These are phyloP conservation scores for Harrya chromipes DNA, from an alignment of 768 basidiomycete species.

Conservation along the genomic window DNA sequence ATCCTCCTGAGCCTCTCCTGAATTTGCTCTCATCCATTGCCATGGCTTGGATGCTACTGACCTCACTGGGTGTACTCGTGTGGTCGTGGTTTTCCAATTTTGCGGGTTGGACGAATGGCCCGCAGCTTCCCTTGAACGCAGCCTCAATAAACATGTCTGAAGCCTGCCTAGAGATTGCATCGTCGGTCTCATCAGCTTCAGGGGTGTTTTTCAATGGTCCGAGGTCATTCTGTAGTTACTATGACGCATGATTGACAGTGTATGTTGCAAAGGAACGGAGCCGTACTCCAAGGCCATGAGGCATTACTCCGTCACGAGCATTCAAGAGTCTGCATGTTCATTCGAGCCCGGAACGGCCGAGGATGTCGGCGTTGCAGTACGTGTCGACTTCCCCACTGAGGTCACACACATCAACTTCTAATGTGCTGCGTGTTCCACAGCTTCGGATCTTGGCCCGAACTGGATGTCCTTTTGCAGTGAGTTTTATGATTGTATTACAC, in stretches of 20 bases:
- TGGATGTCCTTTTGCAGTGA: conserved; percentile 53
- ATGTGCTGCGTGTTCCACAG: conserved; percentile 28
- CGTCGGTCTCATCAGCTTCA: conserved; percentile 17
- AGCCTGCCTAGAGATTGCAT: conserved; percentile 22
- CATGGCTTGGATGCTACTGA: conserved; percentile 6
- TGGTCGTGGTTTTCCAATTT: conserved; percentile 5
- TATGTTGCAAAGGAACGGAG: conserved; percentile 14
- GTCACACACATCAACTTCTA: neutral
- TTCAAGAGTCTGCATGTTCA: conserved; percentile 45
- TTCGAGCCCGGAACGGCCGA: conserved; percentile 55
- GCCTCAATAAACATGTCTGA: conserved; percentile 3
- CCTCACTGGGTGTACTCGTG: conserved; percentile 7
- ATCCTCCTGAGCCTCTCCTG: conserved; percentile 3
- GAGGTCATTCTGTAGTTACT: neutral
- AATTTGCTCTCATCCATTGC: neutral
- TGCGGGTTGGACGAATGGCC: neutral
- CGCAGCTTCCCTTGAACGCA: neutral
- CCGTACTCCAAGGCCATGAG: conserved; percentile 40
- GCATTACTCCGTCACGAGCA: conserved; percentile 51
- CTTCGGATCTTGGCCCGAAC: conserved; percentile 44
- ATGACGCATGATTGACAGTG: conserved; percentile 7
- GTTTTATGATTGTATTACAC: conserved; percentile 6
- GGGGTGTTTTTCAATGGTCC: conserved; percentile 25
- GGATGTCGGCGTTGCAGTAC: conserved; percentile 52
- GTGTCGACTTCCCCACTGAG: conserved; percentile 1